phyloP scores from a whole-genome alignment of 2,329 filamentous ascomycete genomes.

The Pyrenophora teres region DNA sequence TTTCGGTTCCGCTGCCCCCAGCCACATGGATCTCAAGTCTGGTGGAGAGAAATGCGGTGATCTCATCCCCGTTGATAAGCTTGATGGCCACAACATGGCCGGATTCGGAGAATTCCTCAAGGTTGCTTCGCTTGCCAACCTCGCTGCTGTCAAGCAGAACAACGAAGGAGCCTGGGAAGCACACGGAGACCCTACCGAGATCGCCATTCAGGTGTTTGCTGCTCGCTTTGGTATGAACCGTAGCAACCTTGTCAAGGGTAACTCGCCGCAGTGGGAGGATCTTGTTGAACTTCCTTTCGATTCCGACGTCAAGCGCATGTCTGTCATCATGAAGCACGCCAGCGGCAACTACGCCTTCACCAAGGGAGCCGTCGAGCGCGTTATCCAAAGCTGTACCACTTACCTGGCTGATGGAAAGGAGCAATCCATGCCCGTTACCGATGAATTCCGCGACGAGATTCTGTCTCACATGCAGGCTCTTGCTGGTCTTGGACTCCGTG shows the following conservation, averaged over 20 bases:
- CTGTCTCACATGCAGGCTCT: constrained; percentile 70
- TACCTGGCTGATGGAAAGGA: constrained; percentile 55
- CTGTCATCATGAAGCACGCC: constrained; percentile 64
- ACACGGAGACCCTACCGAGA: constrained; percentile 61
- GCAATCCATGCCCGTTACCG: constrained; percentile 48
- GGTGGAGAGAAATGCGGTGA: constrained; percentile 20
- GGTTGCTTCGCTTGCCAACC: constrained; percentile 53
- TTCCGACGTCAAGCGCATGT: constrained; percentile 77
- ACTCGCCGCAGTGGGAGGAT: constrained; percentile 37
- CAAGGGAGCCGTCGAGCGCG: constrained; percentile 71
- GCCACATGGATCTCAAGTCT: constrained; percentile 33
- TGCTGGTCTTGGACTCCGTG: constrained; percentile 68
- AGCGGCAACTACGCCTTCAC: constrained; percentile 55
- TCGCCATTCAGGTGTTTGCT: constrained; percentile 76
- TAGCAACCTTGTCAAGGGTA: constrained; percentile 53
- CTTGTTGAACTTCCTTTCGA: constrained; percentile 74
- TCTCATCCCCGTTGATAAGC: constrained; percentile 23
- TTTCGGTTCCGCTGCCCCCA: constrained; percentile 31
- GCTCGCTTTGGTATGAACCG: constrained; percentile 69
- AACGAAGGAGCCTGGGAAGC: constrained; percentile 48
- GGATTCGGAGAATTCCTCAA: constrained; percentile 43
- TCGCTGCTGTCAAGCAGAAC: constrained; percentile 56
- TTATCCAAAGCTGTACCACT: constrained; percentile 52
- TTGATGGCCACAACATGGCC: constrained; percentile 25
- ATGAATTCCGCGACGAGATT: constrained; percentile 60